Conservation (phyloP, 225 moss, liverwort and hornwort species). For the Polytrichum commune region DNA sequence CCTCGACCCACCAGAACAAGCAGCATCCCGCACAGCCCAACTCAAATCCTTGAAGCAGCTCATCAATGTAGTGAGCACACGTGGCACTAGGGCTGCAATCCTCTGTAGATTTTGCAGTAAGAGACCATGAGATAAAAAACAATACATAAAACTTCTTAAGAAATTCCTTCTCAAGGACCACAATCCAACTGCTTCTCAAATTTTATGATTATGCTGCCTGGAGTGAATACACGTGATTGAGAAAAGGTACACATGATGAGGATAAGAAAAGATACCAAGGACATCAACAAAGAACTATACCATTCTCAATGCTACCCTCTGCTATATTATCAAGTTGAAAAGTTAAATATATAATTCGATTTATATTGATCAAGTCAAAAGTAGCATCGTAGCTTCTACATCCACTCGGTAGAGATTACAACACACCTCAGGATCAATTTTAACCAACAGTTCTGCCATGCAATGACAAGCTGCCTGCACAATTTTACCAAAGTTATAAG, state of each 20-base stretch:
- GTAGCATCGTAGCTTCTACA: not conserved
- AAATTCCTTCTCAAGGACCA: too few relatives aligned
- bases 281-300: too few relatives aligned
- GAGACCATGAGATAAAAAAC: too few relatives aligned
- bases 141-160: too few relatives aligned
- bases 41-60: conserved; percentile 67
- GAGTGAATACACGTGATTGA: too few relatives aligned
- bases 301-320: too few relatives aligned
- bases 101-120: conserved; percentile 29
- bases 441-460: conserved; percentile 66
- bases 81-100: conserved; percentile 54
- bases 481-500: conserved; percentile 2
- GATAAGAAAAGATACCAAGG: too few relatives aligned
- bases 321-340: too few relatives aligned
- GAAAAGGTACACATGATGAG: too few relatives aligned
- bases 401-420: not conserved
- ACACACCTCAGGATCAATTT: conserved; percentile 63
- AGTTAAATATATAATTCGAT: too few relatives aligned
- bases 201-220: too few relatives aligned
- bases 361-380: not conserved
- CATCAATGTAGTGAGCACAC: conserved; percentile 55
- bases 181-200: too few relatives aligned
- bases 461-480: conserved; percentile 71
- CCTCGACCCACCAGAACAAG: conserved; percentile 60
- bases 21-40: conserved; percentile 84